phyloP scores from a whole-genome alignment of 257 asterid species.

The Nicotiana paniculata region DNA sequence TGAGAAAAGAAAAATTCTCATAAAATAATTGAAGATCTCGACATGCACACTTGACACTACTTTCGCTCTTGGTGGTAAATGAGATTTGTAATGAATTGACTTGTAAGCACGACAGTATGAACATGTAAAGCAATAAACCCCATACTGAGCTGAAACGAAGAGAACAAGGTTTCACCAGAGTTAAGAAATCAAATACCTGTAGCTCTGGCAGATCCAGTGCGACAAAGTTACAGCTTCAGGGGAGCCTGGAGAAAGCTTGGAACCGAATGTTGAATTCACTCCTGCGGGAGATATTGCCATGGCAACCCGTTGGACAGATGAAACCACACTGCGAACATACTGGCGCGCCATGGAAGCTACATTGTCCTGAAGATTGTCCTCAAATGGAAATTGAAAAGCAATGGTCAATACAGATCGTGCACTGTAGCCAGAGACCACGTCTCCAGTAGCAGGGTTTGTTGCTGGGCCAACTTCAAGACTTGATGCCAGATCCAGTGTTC shows the following conservation, averaged over 20 bases:
- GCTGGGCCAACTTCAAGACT: constrained; percentile 68
- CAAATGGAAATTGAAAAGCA: constrained; percentile 94
- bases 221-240: constrained; percentile 94
- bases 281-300: constrained; percentile 86
- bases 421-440: constrained; percentile 29
- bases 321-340: constrained; percentile 85
- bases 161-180: not conserved
- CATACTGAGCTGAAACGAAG: not conserved
- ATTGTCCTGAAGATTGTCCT: constrained; percentile 71
- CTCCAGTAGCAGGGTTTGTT: constrained; percentile 26
- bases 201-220: constrained; percentile 95
- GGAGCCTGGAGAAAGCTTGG: constrained; percentile 63
- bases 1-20: not conserved
- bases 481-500: constrained; percentile 77
- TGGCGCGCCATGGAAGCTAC: constrained; percentile 90
- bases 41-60: too few species aligned
- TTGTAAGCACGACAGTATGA: not conserved
- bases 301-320: constrained; percentile 94
- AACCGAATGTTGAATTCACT: constrained; percentile 40
- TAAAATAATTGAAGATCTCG: not conserved
- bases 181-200: constrained; percentile 39
- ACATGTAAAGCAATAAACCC: not conserved
- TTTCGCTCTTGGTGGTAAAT: not conserved
- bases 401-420: constrained; percentile 78
- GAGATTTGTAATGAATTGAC: not conserved